These are phyloP conservation scores for Aegle marmelos DNA, from an alignment of 345 rosid genomes.

Conservation along the genomic window DNA sequence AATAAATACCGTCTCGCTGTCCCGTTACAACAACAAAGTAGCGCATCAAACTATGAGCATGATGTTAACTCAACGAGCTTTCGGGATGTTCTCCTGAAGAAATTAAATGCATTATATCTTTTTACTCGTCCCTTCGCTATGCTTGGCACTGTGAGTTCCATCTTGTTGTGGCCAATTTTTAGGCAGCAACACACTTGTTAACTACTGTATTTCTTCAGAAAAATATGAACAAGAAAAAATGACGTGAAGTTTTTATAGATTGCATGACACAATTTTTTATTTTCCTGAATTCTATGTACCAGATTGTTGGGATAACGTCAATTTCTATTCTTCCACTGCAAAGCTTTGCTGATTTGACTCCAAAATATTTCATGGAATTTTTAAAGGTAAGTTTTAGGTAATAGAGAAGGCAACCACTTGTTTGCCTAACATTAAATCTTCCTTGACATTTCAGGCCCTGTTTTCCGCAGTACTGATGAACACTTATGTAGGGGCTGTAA, in stretches of 20 bases:
- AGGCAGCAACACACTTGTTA: too few species aligned
- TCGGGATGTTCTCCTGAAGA: neutral
- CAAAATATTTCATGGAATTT: constrained; percentile 17
- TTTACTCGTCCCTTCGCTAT: constrained; percentile 30
- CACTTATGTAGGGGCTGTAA: constrained; percentile 25
- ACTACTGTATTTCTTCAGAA: too few species aligned
- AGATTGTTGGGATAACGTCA: constrained; percentile 25
- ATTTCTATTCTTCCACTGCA: constrained; percentile 27
- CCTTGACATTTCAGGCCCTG: constrained; percentile 18
- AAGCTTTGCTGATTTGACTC: constrained; percentile 20
- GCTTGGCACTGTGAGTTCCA: constrained; percentile 26
- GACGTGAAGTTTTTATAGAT: neutral
- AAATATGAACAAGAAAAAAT: too few species aligned
- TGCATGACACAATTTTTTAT: too few species aligned
- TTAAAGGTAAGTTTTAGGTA: constrained; percentile 16
- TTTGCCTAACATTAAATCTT: neutral
- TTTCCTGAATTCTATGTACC: neutral
- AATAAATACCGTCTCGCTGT: neutral
- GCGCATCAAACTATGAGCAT: neutral
- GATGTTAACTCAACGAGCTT: neutral
- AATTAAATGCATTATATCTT: constrained; percentile 4
- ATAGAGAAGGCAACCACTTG: neutral
- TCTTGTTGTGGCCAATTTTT: too few species aligned
- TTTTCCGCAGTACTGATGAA: constrained; percentile 24
- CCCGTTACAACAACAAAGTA: neutral